Evolutionary conservation across 75 land plant genomes (phyloP), one percentile per base, ranked within the genome.

Genomic region (Cryptomeria japonica): DNA sequence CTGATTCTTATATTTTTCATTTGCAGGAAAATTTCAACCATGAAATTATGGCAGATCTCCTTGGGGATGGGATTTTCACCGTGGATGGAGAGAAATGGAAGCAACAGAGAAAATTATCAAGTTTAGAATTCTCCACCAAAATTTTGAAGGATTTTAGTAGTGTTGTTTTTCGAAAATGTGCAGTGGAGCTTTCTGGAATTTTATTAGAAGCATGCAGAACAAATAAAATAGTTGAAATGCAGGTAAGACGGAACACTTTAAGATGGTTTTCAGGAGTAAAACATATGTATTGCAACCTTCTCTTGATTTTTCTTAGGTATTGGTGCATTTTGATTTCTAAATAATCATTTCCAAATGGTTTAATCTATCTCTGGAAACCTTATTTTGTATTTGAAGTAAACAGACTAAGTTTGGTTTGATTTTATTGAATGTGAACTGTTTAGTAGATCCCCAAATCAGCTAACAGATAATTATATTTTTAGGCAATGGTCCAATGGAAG

Each of bases 51-150:
- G 90, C 58, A 64, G 88, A 84, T 5, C 89, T 93, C 25, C 88
- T 93, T 31, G 94, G 94, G 15, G 89, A 93, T 73, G 94, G 94
- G 37, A 93, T 93, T 79, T 93, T 93, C 85, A 91, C 91, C 19
- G 88, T 89, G 44, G 94, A 93, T 38, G 94, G 94, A 14, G 92
- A 93, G 55, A 80, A 53, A 28, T 93, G 94, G 94, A 78, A 87
- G 70, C 87, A 88, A 12, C 94, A 93, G 87, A 77, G 94, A 72
- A 93, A 93, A 88, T 80, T 91, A 25, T 93, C 94, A 9, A 92
- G 93, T 88, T 80, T 76, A 28, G 94, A 93, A 55, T 93, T 93
- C 93, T 86, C 93, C 84, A 84, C 89, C 55, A 92, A 90, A 83
- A 55, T 88, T 15, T 80, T 93, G 86, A 88, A 88, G 83, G 92